phyloP scores from a whole-genome alignment of 1,284 basidiomycete species.

The Tausonia pullulans region DNA sequence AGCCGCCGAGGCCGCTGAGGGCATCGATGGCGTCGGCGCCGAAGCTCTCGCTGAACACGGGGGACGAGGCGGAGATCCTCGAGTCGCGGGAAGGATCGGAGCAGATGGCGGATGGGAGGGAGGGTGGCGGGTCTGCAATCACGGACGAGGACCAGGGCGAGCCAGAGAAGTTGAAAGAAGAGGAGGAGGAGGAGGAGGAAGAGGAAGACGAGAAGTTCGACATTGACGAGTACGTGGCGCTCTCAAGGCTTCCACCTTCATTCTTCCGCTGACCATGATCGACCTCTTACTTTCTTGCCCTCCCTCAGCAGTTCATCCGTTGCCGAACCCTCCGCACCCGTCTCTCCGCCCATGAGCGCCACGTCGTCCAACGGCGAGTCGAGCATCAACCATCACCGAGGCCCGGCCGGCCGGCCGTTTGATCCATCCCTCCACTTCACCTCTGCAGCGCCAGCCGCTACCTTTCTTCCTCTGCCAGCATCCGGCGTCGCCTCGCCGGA shows the following conservation, averaged over 20 bases:
- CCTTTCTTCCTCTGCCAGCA: slow-evolving; percentile 5
- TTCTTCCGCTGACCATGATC: neutral
- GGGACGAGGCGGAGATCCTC: neutral
- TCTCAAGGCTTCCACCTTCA: neutral
- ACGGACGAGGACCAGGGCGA: slow-evolving; percentile 16
- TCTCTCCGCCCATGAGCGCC: neutral
- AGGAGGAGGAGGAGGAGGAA: slow-evolving; percentile 38
- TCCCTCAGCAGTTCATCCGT: neutral
- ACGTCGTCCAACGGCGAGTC: too few species aligned
- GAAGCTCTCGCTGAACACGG: slow-evolving; percentile 10
- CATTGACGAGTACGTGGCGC: slow-evolving; percentile 66
- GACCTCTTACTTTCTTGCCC: neutral
- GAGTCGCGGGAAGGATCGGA: too few species aligned
- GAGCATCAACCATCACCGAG: too few species aligned
- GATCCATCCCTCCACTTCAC: too few species aligned
- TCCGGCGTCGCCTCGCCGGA: slow-evolving; percentile 59
- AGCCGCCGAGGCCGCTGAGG: slow-evolving; percentile 3
- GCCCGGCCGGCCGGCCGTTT: too few species aligned
- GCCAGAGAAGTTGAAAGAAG: slow-evolving; percentile 18
- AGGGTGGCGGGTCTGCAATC: neutral
- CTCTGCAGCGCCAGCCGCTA: too few species aligned
- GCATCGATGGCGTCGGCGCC: neutral
- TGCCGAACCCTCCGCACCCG: neutral
- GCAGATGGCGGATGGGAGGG: too few species aligned
- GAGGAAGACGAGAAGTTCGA: slow-evolving; percentile 70